phyloP scores from a whole-genome alignment of 1,139 yeast species.

The Pneumocystis sp. region DNA sequence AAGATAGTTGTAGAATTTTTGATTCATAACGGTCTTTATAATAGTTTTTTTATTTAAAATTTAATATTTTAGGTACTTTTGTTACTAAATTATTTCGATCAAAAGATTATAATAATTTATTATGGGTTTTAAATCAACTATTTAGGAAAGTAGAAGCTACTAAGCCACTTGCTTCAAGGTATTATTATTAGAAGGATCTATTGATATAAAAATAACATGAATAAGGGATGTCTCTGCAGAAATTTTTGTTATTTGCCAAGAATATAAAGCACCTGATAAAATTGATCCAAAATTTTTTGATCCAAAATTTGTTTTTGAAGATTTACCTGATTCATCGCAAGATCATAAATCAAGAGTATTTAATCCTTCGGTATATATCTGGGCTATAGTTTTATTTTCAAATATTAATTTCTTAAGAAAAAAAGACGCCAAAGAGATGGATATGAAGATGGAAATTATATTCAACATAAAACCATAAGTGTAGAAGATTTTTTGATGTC shows the following conservation, averaged over 20 bases:
- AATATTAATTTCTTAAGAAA: constrained; percentile 33
- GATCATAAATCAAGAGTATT: constrained; percentile 85
- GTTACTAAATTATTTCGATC: constrained; percentile 95
- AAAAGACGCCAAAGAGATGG: constrained; percentile 87
- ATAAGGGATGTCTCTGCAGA: constrained; percentile 66
- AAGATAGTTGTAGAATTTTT: constrained; percentile 91
- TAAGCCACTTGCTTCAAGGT: constrained; percentile 96
- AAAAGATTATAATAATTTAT: constrained; percentile 85
- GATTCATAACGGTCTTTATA: constrained; percentile 37
- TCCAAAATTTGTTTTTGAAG: constrained; percentile 88
- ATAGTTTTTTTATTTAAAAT: neutral
- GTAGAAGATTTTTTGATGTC: constrained; percentile 65
- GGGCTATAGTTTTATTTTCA: neutral
- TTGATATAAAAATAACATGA: neutral
- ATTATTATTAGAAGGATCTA: constrained; percentile 19
- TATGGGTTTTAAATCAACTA: constrained; percentile 94
- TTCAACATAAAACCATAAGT: constrained; percentile 57
- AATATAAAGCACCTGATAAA: constrained; percentile 90
- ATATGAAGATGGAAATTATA: constrained; percentile 86
- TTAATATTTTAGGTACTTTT: constrained; percentile 50
- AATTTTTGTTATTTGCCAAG: constrained; percentile 91
- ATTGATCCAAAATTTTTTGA: constrained; percentile 85
- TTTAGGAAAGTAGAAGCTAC: constrained; percentile 96
- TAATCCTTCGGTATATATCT: constrained; percentile 39
- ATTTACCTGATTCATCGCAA: constrained; percentile 44